Evolutionary conservation across 768 basidiomycete species (phyloP), one percentile per base, ranked within the genome.

Genomic region (Goffeauzyma gilvescens): DNA sequence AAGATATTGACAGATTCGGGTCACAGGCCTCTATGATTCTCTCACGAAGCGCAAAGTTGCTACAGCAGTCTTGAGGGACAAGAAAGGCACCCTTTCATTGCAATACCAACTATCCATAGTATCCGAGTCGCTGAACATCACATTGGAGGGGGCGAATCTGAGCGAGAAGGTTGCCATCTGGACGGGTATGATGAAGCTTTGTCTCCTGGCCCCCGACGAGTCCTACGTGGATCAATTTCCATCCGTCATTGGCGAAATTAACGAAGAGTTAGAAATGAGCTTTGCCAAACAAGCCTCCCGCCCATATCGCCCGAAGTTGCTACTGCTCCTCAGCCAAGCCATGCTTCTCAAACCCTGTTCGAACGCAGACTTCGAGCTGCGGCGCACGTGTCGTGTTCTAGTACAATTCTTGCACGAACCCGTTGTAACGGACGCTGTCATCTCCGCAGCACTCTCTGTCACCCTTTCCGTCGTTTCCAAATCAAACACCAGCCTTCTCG

Each of bases 61-160:
- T 5, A 49, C 47, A 1, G 47, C 47, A 4, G 26, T 39, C 3
- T 20, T 38, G 12, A 30, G 47, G 5, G 42, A 49, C 33, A 49
- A 49, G 25, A 30, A 34, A 3, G 47, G 47, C 2, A 42, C 42
- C 3, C 21, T 18, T 5, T 49, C 47, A 4, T 23, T 38, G 2
- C 42, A 42, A 9, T 49, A 49, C 33, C 42, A 49, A 12, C 27
- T 49, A 20, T 38, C 47, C 8, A 37, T 49, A n/a, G 40, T 49
- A 10, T 43, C 47, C 6, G 47, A 49, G 18, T n/a, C n/a, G n/a
- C n/a, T n/a, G n/a, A n/a, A n/a, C n/a, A n/a, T n/a, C n/a, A n/a
- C n/a, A n/a, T n/a, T n/a, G n/a, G n/a, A n/a, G n/a, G n/a, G n/a
- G n/a, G n/a, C n/a, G n/a, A 35, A 38, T 17, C 38, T 49, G 17